A percentile compares a stretch with the other conserved stretches of the same genome.
Conservation (phyloP, 2,329 filamentous ascomycete genomes). For the Talaromyces marneffei region DNA sequence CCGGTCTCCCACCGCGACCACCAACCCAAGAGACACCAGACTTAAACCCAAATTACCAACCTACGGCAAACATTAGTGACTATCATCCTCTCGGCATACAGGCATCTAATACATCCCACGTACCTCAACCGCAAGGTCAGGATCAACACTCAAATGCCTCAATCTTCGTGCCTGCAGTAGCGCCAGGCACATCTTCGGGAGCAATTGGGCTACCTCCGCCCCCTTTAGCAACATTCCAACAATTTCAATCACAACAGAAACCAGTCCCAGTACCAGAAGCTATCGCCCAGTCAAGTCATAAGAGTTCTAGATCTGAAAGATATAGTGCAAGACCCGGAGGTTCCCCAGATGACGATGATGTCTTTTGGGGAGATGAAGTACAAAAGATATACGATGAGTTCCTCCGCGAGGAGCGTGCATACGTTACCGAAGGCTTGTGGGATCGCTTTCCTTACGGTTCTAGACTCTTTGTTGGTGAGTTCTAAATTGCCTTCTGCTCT, state of each 20-base stretch:
- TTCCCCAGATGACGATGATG: constrained; percentile 38
- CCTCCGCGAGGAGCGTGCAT: constrained; percentile 45
- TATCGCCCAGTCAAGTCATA: constrained; percentile 19
- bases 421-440: constrained; percentile 49
- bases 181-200: constrained; percentile 32
- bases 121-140: constrained; percentile 23
- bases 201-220: constrained; percentile 36
- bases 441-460: constrained; percentile 47
- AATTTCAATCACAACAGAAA: constrained; percentile 3
- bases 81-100: constrained; percentile 35
- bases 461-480: constrained; percentile 46
- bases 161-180: constrained; percentile 26
- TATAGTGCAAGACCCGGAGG: constrained; percentile 21
- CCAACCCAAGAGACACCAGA: constrained; percentile 40
- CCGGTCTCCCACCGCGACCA: constrained; percentile 41
- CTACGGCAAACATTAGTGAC: constrained; percentile 34
- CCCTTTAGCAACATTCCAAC: constrained; percentile 37
- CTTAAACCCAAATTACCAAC: constrained; percentile 33
- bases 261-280: constrained; percentile 21
- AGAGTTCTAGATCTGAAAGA: constrained; percentile 25
- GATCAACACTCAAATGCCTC: constrained; percentile 19
- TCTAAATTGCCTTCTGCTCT: not conserved
- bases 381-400: constrained; percentile 48
- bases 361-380: constrained; percentile 44
- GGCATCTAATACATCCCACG: constrained; percentile 22